phyloP scores from a whole-genome alignment of 2,329 filamentous ascomycete genomes.

The Microdochium bolleyi region DNA sequence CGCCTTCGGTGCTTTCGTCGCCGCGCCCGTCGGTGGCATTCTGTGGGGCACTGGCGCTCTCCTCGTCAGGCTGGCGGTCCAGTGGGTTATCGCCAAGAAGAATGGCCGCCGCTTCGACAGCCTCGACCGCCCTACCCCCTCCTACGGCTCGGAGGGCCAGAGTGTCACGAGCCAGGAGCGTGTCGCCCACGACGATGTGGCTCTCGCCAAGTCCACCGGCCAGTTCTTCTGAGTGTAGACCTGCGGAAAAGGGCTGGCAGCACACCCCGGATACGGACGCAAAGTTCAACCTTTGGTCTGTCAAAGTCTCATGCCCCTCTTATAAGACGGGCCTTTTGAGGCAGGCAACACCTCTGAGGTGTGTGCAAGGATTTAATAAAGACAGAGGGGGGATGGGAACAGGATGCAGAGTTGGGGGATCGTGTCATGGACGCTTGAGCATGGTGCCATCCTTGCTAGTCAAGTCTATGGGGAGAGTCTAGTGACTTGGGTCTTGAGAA shows the following conservation, averaged over 20 bases:
- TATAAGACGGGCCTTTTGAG: neutral
- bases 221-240: neutral
- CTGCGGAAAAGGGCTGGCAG: neutral
- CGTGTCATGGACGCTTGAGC: no score
- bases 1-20: constrained; percentile 75
- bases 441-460: no score
- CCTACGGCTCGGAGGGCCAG: constrained; percentile 9
- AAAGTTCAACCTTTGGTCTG: neutral
- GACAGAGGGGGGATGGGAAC: no score
- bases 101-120: constrained; percentile 58
- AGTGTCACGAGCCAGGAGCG: constrained; percentile 16
- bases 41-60: constrained; percentile 63
- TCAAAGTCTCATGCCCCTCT: neutral
- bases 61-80: constrained; percentile 47
- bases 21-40: constrained; percentile 67
- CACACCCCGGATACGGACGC: neutral
- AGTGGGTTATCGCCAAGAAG: constrained; percentile 48
- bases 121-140: constrained; percentile 45
- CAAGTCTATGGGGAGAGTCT: no score
- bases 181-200: constrained; percentile 20
- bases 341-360: neutral
- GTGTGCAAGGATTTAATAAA: no score
- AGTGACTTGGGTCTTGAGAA: no score
- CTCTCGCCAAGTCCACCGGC: constrained; percentile 10
- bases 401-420: no score